These are phyloP conservation scores for Nitzschia putrida DNA, from an alignment of 108 stramenopile genomes.

Conservation along the genomic window DNA sequence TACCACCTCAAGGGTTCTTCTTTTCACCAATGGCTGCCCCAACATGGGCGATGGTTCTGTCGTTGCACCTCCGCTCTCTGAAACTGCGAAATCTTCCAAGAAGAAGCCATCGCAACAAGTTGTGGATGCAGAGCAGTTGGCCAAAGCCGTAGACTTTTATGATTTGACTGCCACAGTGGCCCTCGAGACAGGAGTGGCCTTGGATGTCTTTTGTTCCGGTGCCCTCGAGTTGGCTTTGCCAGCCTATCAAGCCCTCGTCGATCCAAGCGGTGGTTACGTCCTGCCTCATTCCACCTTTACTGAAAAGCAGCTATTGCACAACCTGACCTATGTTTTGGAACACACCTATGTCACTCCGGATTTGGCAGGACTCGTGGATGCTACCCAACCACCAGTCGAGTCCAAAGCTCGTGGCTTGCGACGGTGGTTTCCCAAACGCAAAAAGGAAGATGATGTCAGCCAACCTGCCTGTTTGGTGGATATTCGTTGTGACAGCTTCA, in stretches of 20 bases:
- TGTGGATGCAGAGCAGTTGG: constrained; percentile 41
- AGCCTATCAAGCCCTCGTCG: constrained; percentile 55
- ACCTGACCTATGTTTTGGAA: constrained; percentile 39
- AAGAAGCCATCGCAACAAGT: constrained; percentile 18
- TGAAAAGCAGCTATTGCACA: constrained; percentile 32
- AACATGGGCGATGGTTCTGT: constrained; percentile 57
- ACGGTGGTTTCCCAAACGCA: background rate
- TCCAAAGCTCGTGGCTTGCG: background rate
- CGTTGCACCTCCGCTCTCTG: constrained; percentile 8
- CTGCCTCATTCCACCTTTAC: constrained; percentile 39
- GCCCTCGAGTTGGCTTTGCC: constrained; percentile 46
- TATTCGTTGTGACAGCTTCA: constrained; percentile 48
- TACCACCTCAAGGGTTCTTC: constrained; percentile 43
- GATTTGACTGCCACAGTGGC: constrained; percentile 33
- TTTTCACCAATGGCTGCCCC: constrained; percentile 67
- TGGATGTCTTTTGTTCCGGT: constrained; percentile 57
- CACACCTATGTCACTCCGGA: constrained; percentile 41
- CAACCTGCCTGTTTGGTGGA: constrained; percentile 41
- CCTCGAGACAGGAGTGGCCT: constrained; percentile 39
- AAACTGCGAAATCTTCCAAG: background rate
- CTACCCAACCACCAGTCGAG: background rate
- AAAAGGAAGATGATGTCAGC: constrained; percentile 4
- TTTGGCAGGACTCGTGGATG: background rate
- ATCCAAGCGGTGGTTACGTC: constrained; percentile 59
- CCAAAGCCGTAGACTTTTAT: constrained; percentile 44